phyloP scores from a whole-genome alignment of 371 early-diverging fungal species.

The Zancudomyces culisetae region DNA sequence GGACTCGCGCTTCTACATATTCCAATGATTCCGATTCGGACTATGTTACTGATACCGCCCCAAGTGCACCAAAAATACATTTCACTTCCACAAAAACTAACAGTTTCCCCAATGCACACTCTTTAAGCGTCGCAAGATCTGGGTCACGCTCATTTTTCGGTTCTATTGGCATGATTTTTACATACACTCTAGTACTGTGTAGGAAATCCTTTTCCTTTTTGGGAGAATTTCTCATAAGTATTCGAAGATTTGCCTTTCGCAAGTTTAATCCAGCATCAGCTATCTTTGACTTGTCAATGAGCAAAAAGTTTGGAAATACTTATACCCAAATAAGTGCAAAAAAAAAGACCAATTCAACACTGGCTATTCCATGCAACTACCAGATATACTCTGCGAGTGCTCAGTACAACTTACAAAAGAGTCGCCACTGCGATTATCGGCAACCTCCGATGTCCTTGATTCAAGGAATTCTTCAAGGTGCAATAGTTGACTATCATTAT shows the following conservation, averaged over 20 bases:
- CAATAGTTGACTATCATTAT: conserved; percentile 47
- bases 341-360: not conserved
- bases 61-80: no score
- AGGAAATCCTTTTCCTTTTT: no score
- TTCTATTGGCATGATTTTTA: no score
- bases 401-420: conserved; percentile 41
- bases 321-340: not conserved
- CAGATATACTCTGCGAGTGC: conserved; percentile 34
- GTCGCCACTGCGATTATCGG: conserved; percentile 35
- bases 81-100: no score
- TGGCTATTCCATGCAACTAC: conserved; percentile 12
- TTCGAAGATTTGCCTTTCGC: not conserved
- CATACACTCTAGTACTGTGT: not conserved
- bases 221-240: no score
- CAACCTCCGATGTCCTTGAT: conserved; percentile 58
- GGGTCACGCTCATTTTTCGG: no score
- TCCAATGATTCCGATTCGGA: no score
- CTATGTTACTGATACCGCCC: no score
- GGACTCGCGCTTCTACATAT: no score
- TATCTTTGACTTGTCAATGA: conserved; percentile 1
- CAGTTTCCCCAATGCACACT: no score
- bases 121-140: no score
- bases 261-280: conserved; percentile 1
- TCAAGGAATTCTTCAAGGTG: conserved; percentile 49
- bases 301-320: not conserved